These are phyloP conservation scores for Colletotrichum tofieldiae DNA, from an alignment of 2,329 filamentous ascomycete species.

Conservation along the genomic window DNA sequence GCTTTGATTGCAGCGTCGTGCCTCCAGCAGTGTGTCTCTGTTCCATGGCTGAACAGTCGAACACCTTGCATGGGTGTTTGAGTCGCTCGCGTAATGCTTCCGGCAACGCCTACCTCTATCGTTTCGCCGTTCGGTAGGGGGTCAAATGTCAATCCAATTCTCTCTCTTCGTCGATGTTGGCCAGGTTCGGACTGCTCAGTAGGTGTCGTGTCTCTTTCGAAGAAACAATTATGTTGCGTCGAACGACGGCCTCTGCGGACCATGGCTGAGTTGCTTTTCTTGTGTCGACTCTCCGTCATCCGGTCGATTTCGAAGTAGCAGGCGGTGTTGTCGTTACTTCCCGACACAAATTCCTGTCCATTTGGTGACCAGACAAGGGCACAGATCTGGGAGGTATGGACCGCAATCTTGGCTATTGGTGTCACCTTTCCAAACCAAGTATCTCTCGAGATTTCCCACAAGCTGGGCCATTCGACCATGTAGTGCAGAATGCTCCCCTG, in stretches of 20 bases:
- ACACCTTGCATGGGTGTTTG: conserved; percentile 54
- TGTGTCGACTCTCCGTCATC: conserved; percentile 55
- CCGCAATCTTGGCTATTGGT: conserved; percentile 81
- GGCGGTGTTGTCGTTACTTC: conserved; percentile 93
- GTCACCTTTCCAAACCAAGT: conserved; percentile 85
- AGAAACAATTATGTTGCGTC: background rate
- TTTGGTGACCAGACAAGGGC: conserved; percentile 90
- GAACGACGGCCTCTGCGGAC: conserved; percentile 4
- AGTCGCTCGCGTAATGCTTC: conserved; percentile 50
- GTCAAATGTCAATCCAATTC: conserved; percentile 1
- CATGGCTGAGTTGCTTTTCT: conserved; percentile 30
- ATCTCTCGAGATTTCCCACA: conserved; percentile 74
- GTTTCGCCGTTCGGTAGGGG: background rate
- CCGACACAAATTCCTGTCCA: conserved; percentile 85
- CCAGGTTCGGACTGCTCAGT: background rate
- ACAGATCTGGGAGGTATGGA: conserved; percentile 92
- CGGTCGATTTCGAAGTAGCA: conserved; percentile 82
- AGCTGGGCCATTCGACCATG: conserved; percentile 85
- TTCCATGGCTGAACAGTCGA: conserved; percentile 66
- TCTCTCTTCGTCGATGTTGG: background rate
- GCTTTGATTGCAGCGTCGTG: conserved; percentile 95
- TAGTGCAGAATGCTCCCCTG: conserved; percentile 89
- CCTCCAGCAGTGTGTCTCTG: conserved; percentile 80
- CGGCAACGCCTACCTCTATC: conserved; percentile 1
- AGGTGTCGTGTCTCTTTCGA: background rate